A percentile compares a stretch with the other conserved stretches of the same genome.
phyloP scores from a whole-genome alignment of 2,329 filamentous ascomycete species.

The Lecanicillium sp. region DNA sequence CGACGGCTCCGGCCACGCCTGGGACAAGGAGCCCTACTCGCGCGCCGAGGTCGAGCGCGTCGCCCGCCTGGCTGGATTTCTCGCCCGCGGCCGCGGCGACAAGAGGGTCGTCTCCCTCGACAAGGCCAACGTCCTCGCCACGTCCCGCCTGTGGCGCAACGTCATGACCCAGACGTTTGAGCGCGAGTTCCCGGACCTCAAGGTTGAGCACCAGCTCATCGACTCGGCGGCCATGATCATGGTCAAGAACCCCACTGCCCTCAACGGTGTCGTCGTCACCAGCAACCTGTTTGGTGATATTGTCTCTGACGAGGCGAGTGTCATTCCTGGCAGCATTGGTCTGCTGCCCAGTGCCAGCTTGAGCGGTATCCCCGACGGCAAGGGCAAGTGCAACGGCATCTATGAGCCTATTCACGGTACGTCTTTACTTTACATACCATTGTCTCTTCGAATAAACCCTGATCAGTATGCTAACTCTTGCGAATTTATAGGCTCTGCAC shows the following conservation, averaged over 20 bases:
- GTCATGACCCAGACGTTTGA: conserved; percentile 77
- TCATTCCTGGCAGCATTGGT: conserved; percentile 86
- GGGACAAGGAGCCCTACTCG: conserved; percentile 84
- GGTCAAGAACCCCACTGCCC: conserved; percentile 81
- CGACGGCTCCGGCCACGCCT: conserved; percentile 64
- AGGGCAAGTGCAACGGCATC: conserved; percentile 81
- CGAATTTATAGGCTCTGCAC: conserved; percentile 60
- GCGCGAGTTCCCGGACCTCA: conserved; percentile 81
- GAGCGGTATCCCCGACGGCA: conserved; percentile 77
- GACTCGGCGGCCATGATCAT: conserved; percentile 97
- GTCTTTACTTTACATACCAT: conserved; percentile 12
- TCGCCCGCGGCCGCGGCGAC: conserved; percentile 67
- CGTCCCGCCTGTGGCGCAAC: conserved; percentile 81
- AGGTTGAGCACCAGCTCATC: conserved; percentile 83
- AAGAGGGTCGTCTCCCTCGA: conserved; percentile 76
- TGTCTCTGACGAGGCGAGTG: conserved; percentile 88
- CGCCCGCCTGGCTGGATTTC: conserved; percentile 69
- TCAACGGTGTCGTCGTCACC: conserved; percentile 88
- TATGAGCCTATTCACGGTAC: conserved; percentile 95
- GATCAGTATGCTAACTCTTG: conserved; percentile 2
- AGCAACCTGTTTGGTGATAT: conserved; percentile 96
- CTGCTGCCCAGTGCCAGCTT: conserved; percentile 83
- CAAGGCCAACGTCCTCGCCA: conserved; percentile 95
- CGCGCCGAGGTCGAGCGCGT: conserved; percentile 82
- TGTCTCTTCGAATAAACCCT: conserved; percentile 9